Percentiles rank a stretch among this genome's conserved stretches.
These are phyloP conservation scores for Schizophyllum amplum DNA, from an alignment of 1,284 basidiomycete species.

Conservation along the genomic window DNA sequence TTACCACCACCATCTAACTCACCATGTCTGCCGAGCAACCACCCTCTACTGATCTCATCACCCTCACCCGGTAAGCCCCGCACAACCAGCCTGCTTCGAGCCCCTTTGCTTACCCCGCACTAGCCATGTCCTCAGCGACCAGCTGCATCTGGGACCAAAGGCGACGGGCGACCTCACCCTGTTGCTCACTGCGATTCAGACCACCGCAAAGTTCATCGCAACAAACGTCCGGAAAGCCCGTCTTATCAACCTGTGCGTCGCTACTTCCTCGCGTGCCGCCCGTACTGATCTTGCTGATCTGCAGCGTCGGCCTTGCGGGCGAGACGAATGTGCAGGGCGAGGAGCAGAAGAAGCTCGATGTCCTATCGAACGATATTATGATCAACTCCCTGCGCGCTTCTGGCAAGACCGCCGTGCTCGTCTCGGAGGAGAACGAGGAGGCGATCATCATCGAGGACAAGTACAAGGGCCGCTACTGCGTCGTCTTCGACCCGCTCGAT, in stretches of 20 bases:
- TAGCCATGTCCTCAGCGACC: slow-evolving; percentile 82
- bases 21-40: slow-evolving; percentile 55
- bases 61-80: slow-evolving; percentile 77
- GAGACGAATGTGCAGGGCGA: slow-evolving; percentile 97
- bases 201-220: slow-evolving; percentile 95
- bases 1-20: neutral
- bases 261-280: too few relatives aligned
- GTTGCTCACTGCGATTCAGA: slow-evolving; percentile 92
- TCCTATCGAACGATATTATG: slow-evolving; percentile 99
- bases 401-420: slow-evolving; percentile 93
- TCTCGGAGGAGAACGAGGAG: slow-evolving; percentile 94
- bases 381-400: slow-evolving; percentile 90
- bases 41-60: slow-evolving; percentile 84
- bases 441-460: slow-evolving; percentile 83
- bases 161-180: slow-evolving; percentile 94
- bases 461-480: slow-evolving; percentile 83
- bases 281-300: slow-evolving; percentile 9
- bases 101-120: neutral
- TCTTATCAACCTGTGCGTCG: slow-evolving; percentile 88
- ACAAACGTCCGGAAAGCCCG: slow-evolving; percentile 96
- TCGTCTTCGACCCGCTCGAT: slow-evolving; percentile 98
- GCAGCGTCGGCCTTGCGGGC: slow-evolving; percentile 89
- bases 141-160: slow-evolving; percentile 67
- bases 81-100: neutral
- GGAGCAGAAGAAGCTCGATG: slow-evolving; percentile 99